Percentiles rank a stretch among this genome's conserved stretches.
These are phyloP conservation scores for Metarhizium anisopliae DNA, from an alignment of 2,329 filamentous ascomycete genomes.

Conservation along the genomic window DNA sequence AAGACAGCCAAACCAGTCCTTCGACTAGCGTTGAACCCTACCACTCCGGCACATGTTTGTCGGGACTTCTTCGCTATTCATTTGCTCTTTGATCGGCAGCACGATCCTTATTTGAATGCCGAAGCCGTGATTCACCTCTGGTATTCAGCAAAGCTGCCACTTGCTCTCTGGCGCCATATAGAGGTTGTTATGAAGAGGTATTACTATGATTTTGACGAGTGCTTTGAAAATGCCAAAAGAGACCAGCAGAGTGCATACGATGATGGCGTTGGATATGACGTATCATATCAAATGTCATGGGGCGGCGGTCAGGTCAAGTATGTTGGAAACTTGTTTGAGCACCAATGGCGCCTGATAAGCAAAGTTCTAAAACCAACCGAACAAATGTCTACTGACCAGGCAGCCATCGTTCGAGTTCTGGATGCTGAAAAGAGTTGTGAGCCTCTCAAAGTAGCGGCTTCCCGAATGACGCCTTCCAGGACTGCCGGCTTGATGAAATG, in stretches of 20 bases:
- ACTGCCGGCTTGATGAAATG: conserved; percentile 10
- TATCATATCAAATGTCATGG: neutral
- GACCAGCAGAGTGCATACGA: no score
- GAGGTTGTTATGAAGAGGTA: neutral
- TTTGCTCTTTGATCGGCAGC: conserved; percentile 1
- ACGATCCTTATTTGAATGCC: conserved; percentile 11
- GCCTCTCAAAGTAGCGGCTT: neutral
- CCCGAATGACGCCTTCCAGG: conserved; percentile 12
- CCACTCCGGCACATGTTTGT: neutral
- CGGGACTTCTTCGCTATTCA: neutral
- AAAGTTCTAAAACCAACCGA: neutral
- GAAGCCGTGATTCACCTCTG: conserved; percentile 16
- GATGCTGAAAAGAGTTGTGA: conserved; percentile 3
- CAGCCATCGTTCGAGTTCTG: neutral
- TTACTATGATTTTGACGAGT: neutral
- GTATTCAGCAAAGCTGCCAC: conserved; percentile 16
- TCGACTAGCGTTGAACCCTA: conserved; percentile 8
- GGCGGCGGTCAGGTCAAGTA: neutral
- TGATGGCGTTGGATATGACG: no score
- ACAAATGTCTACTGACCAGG: neutral
- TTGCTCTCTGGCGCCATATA: neutral
- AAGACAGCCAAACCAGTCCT: conserved; percentile 10
- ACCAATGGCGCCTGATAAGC: neutral
- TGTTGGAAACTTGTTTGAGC: neutral
- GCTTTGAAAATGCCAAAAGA: neutral